These are phyloP conservation scores for Tulasnella sp. DNA, from an alignment of 768 basidiomycete genomes.

Conservation along the genomic window DNA sequence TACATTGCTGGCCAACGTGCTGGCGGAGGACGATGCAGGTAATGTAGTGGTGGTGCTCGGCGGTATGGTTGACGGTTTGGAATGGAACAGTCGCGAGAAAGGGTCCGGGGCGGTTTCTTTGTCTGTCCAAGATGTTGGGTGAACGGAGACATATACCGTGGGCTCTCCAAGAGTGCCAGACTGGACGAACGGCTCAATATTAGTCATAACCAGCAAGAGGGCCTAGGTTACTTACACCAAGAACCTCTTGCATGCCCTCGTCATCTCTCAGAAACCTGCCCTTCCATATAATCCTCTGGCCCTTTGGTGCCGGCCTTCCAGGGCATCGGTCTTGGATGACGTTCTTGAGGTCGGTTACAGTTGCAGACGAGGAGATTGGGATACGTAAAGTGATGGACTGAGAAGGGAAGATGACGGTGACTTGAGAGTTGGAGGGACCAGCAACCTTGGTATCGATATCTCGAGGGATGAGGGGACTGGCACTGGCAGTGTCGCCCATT, in stretches of 20 bases:
- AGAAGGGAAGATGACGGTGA: slow-evolving; percentile 2
- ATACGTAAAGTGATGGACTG: slow-evolving; percentile 4
- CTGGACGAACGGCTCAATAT: not conserved
- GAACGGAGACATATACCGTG: slow-evolving; percentile 5
- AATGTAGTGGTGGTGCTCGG: not conserved
- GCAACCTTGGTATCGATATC: not conserved
- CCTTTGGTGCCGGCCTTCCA: slow-evolving; percentile 4
- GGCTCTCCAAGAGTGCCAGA: not conserved
- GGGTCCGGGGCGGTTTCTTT: no score
- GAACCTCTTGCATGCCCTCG: slow-evolving; percentile 9
- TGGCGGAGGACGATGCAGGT: not conserved
- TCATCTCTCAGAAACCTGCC: slow-evolving; percentile 9
- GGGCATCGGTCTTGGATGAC: not conserved
- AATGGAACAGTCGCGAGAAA: not conserved
- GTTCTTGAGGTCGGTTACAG: slow-evolving; percentile 12
- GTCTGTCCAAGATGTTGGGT: slow-evolving; percentile 11
- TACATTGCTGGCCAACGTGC: not conserved
- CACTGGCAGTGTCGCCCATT: no score
- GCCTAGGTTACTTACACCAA: not conserved
- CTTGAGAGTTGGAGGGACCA: not conserved
- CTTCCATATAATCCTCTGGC: slow-evolving; percentile 13
- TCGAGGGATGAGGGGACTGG: no score
- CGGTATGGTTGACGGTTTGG: not conserved
- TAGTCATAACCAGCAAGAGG: not conserved
- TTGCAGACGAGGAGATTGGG: not conserved